Evolutionary conservation across 177 flowering plant genomes (phyloP).

Genomic region (Vitis hybrid): DNA sequence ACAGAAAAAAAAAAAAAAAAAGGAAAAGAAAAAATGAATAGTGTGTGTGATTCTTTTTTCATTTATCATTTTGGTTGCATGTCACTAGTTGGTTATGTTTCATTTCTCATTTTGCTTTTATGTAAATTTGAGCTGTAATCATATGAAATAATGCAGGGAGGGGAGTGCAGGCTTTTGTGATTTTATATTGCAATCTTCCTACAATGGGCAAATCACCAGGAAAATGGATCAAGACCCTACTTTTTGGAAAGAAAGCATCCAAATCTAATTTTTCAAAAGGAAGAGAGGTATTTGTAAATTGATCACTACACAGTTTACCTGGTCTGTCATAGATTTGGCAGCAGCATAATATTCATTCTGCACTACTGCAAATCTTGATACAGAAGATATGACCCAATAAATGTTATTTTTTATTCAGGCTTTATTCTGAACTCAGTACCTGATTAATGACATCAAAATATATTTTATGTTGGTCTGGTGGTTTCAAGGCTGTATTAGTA

Average conservation of each 20-base stretch:
- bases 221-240: conserved; percentile 82
- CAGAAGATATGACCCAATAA: neutral
- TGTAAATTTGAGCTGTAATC: conserved; percentile 4
- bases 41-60: neutral
- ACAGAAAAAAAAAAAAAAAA: too few species aligned
- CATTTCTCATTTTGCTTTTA: neutral
- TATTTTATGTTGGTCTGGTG: neutral
- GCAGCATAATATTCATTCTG: too few species aligned
- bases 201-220: conserved; percentile 88
- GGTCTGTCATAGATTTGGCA: neutral
- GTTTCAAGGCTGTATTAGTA: neutral
- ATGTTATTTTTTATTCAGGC: too few species aligned
- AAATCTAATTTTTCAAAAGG: conserved; percentile 54
- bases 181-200: conserved; percentile 5
- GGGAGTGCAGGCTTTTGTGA: conserved; percentile 5
- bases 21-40: too few species aligned
- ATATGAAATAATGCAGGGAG: conserved; percentile 15
- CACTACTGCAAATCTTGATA: neutral
- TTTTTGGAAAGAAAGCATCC: conserved; percentile 81
- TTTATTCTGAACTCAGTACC: neutral
- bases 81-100: neutral
- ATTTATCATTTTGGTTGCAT: neutral
- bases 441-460: neutral
- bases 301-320: neutral
- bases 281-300: conserved; percentile 41